Conservation (phyloP, 2,329 filamentous ascomycete genomes). For the Dactylellina cionopaga region DNA sequence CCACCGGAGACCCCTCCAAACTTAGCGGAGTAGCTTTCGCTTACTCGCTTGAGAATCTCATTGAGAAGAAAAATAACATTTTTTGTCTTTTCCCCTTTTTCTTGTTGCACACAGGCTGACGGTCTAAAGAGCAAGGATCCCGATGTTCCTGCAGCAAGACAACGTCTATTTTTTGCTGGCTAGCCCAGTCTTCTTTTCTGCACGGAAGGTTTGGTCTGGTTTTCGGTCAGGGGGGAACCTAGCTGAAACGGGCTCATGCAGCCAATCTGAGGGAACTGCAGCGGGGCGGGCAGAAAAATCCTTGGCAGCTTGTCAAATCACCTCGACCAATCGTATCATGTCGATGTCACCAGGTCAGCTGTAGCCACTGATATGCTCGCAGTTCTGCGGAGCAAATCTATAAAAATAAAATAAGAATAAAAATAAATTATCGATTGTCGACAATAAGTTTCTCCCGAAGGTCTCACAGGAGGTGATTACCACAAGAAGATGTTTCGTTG, state of each 20-base stretch:
- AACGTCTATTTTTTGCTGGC: slow-evolving; percentile 25
- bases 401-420: too few species aligned
- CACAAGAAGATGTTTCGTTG: background rate
- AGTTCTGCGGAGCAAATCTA: slow-evolving; percentile 7
- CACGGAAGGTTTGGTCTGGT: slow-evolving; percentile 52
- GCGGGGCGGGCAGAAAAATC: slow-evolving; percentile 43
- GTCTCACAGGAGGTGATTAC: slow-evolving; percentile 22
- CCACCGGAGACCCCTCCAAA: slow-evolving; percentile 12
- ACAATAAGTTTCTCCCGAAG: background rate
- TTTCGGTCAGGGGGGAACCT: slow-evolving; percentile 34
- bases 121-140: slow-evolving; percentile 41
- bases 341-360: slow-evolving; percentile 41
- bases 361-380: slow-evolving; percentile 24
- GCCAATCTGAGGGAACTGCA: slow-evolving; percentile 45
- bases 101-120: slow-evolving; percentile 45
- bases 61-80: slow-evolving; percentile 1
- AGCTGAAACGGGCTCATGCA: slow-evolving; percentile 52
- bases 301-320: slow-evolving; percentile 22
- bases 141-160: slow-evolving; percentile 52
- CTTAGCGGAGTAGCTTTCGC: slow-evolving; percentile 29
- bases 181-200: slow-evolving; percentile 19
- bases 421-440: slow-evolving; percentile 13
- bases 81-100: slow-evolving; percentile 13
- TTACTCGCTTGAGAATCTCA: slow-evolving; percentile 38
- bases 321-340: slow-evolving; percentile 37